These are phyloP conservation scores for Backusella tarrabulga DNA, from an alignment of 192 early-diverging fungal genomes.

Conservation along the genomic window DNA sequence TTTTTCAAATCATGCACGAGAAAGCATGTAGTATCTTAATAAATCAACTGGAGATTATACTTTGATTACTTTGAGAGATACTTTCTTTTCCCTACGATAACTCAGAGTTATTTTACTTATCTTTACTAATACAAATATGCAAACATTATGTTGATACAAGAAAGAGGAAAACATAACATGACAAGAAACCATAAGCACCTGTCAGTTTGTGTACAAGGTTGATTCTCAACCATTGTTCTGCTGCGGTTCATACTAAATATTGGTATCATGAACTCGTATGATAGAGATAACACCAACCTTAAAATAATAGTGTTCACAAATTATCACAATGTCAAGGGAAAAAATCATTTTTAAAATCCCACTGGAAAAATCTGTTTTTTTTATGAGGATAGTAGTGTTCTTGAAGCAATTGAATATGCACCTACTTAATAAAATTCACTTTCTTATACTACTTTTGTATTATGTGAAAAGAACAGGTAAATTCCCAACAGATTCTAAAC, in stretches of 20 bases:
- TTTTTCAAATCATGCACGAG: no score
- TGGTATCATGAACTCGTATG: neutral
- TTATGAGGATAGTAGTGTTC: neutral
- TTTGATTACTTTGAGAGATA: neutral
- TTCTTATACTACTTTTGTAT: neutral
- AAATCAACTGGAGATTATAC: neutral
- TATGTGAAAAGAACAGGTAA: neutral
- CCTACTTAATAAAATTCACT: neutral
- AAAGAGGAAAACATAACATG: neutral
- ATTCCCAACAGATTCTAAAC: neutral
- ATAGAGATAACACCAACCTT: neutral
- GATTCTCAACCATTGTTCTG: no score
- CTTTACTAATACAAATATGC: neutral
- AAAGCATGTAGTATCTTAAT: no score
- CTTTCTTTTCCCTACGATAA: neutral
- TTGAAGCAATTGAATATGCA: neutral
- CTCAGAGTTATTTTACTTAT: neutral
- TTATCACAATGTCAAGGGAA: neutral
- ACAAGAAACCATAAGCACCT: no score
- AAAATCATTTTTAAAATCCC: neutral
- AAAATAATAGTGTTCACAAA: neutral
- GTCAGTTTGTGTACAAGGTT: no score
- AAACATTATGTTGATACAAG: neutral
- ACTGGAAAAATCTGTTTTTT: neutral
- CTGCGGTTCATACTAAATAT: no score